Percentiles rank a stretch among this genome's conserved stretches.
phyloP scores from a whole-genome alignment of 257 asterid genomes.

The Verbena officinalis region DNA sequence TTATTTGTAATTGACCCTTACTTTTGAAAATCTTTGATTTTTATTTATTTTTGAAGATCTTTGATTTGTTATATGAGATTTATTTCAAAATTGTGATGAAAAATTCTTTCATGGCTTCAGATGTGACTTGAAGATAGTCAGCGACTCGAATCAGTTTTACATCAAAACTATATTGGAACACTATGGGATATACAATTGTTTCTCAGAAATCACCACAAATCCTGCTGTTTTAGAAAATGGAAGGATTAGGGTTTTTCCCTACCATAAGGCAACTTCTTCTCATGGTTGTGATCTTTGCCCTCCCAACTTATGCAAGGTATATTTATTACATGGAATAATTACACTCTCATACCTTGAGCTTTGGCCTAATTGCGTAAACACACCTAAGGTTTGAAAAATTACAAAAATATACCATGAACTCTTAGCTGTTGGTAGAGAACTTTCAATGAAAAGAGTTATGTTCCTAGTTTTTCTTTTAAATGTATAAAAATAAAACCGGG shows the following conservation, averaged over 20 bases:
- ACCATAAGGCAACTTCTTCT: slow-evolving; percentile 40
- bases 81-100: slow-evolving; percentile 4
- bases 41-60: background rate
- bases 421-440: too few species aligned
- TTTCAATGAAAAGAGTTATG: too few species aligned
- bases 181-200: slow-evolving; percentile 56
- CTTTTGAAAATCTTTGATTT: too few species aligned
- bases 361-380: too few species aligned
- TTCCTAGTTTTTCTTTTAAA: too few species aligned
- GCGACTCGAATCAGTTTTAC: slow-evolving; percentile 77
- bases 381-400: too few species aligned
- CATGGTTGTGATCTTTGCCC: slow-evolving; percentile 79
- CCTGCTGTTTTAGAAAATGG: slow-evolving; percentile 54
- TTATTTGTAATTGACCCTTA: too few species aligned
- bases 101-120: slow-evolving; percentile 42
- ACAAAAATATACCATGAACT: too few species aligned
- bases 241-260: slow-evolving; percentile 70
- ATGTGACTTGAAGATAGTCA: slow-evolving; percentile 82
- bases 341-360: slow-evolving; percentile 12
- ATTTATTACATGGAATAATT: background rate
- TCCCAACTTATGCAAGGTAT: slow-evolving; percentile 86
- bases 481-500: too few species aligned
- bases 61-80: background rate
- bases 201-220: slow-evolving; percentile 75
- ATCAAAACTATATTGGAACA: slow-evolving; percentile 72